Percentiles rank a stretch among this genome's conserved stretches.
Conservation (phyloP, 805 yeast species). For the Maudiozyma barnettii region DNA sequence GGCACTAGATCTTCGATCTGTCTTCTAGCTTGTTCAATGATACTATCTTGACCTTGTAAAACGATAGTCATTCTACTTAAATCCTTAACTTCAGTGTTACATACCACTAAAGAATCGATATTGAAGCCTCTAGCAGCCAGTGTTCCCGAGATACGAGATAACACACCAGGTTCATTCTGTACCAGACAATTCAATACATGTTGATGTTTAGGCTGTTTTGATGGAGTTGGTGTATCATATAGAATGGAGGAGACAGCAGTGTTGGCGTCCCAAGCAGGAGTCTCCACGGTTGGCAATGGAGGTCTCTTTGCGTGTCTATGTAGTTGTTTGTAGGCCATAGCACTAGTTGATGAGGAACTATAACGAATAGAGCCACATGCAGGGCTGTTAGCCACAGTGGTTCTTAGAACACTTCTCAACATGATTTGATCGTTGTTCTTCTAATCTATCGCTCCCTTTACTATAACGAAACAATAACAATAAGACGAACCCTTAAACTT, state of each 20-base stretch:
- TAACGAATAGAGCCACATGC: slow-evolving; percentile 22
- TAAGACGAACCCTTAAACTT: too few relatives aligned
- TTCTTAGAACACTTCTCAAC: slow-evolving; percentile 23
- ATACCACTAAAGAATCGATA: slow-evolving; percentile 93
- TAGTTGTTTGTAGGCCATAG: slow-evolving; percentile 85
- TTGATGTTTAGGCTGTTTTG: slow-evolving; percentile 55
- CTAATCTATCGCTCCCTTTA: neutral
- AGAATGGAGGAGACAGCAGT: slow-evolving; percentile 93
- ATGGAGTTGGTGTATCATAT: slow-evolving; percentile 70
- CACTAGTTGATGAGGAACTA: slow-evolving; percentile 76
- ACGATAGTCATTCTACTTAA: slow-evolving; percentile 95
- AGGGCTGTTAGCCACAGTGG: neutral
- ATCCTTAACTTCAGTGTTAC: slow-evolving; percentile 92
- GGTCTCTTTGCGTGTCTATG: slow-evolving; percentile 84
- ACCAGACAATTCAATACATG: slow-evolving; percentile 95
- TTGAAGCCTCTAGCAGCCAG: slow-evolving; percentile 97
- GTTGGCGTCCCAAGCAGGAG: slow-evolving; percentile 93
- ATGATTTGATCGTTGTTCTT: neutral
- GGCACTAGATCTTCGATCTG: slow-evolving; percentile 97
- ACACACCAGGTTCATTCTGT: slow-evolving; percentile 97
- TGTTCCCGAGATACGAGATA: slow-evolving; percentile 86
- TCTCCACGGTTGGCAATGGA: slow-evolving; percentile 82
- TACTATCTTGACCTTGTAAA: slow-evolving; percentile 87
- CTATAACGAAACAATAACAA: neutral
- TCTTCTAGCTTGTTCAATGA: slow-evolving; percentile 95